phyloP scores from a whole-genome alignment of 768 basidiomycete genomes.

The Amanita molliuscula region DNA sequence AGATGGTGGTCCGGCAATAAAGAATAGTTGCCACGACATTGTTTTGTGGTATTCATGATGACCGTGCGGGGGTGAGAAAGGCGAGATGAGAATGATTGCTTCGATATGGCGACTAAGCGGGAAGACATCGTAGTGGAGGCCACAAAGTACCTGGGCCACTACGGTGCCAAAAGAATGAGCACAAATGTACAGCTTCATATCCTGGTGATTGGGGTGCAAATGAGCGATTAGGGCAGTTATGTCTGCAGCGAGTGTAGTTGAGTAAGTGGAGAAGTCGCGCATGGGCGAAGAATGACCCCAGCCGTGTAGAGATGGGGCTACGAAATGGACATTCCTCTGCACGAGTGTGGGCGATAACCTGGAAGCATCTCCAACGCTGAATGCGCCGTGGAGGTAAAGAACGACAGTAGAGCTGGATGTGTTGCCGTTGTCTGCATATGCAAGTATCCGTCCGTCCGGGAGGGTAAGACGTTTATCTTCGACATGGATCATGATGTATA shows the following conservation, averaged over 20 bases:
- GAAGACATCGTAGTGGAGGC: constrained; percentile 38
- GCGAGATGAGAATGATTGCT: constrained; percentile 36
- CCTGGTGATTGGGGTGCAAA: constrained; percentile 31
- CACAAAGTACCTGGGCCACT: constrained; percentile 47
- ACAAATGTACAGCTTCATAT: constrained; percentile 37
- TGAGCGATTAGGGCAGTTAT: constrained; percentile 37
- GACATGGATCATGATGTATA: constrained; percentile 17
- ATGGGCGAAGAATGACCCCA: constrained; percentile 46
- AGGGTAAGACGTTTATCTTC: constrained; percentile 28
- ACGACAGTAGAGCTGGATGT: constrained; percentile 36
- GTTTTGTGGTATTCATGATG: constrained; percentile 34
- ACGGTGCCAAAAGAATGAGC: constrained; percentile 47
- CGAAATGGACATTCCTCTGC: constrained; percentile 30
- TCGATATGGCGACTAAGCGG: constrained; percentile 35
- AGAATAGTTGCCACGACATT: constrained; percentile 37
- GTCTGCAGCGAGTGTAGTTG: constrained; percentile 31
- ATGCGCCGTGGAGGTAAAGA: constrained; percentile 47
- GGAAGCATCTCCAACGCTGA: constrained; percentile 36
- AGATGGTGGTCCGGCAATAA: constrained; percentile 34
- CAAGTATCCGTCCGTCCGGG: constrained; percentile 36
- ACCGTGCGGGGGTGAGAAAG: constrained; percentile 35
- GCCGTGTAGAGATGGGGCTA: constrained; percentile 46
- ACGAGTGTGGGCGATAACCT: constrained; percentile 21
- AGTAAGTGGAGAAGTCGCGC: constrained; percentile 22
- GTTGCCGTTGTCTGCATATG: constrained; percentile 44